phyloP scores from a whole-genome alignment of 768 basidiomycete genomes.

The Botryobasidium botryosum region DNA sequence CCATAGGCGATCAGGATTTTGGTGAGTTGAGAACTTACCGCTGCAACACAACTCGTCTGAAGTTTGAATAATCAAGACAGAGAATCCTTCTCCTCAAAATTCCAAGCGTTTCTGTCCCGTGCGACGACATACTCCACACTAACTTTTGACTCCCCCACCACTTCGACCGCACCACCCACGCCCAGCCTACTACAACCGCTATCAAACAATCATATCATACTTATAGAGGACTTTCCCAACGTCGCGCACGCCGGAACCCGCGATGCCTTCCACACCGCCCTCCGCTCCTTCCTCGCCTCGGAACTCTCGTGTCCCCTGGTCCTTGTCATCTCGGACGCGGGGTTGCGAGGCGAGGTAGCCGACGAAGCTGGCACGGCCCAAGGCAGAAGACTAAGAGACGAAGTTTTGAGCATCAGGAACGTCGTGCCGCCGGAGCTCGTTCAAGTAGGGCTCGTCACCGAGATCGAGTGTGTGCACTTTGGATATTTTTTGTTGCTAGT shows the following conservation, averaged over 20 bases:
- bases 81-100: slow-evolving; percentile 36
- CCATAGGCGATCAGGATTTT: slow-evolving; percentile 25
- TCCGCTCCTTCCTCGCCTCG: slow-evolving; percentile 36
- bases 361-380: slow-evolving; percentile 26
- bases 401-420: slow-evolving; percentile 47
- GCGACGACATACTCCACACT: slow-evolving; percentile 43
- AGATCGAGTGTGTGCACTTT: slow-evolving; percentile 43
- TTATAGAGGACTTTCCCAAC: slow-evolving; percentile 86
- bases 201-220: slow-evolving; percentile 40
- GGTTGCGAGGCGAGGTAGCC: slow-evolving; percentile 47
- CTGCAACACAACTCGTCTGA: not conserved
- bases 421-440: slow-evolving; percentile 55
- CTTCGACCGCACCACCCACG: slow-evolving; percentile 3
- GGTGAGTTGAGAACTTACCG: slow-evolving; percentile 14
- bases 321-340: slow-evolving; percentile 69
- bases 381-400: slow-evolving; percentile 30
- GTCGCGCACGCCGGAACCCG: slow-evolving; percentile 57
- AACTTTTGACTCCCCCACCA: slow-evolving; percentile 19
- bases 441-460: slow-evolving; percentile 47
- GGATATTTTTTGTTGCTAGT: too few relatives aligned
- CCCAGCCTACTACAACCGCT: slow-evolving; percentile 13
- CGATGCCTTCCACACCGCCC: slow-evolving; percentile 50
- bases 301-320: slow-evolving; percentile 43
- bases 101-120: slow-evolving; percentile 56
- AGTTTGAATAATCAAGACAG: slow-evolving; percentile 16